Conservation (phyloP, 2,329 filamentous ascomycete species). For the Aspergillus eucalypticola region DNA sequence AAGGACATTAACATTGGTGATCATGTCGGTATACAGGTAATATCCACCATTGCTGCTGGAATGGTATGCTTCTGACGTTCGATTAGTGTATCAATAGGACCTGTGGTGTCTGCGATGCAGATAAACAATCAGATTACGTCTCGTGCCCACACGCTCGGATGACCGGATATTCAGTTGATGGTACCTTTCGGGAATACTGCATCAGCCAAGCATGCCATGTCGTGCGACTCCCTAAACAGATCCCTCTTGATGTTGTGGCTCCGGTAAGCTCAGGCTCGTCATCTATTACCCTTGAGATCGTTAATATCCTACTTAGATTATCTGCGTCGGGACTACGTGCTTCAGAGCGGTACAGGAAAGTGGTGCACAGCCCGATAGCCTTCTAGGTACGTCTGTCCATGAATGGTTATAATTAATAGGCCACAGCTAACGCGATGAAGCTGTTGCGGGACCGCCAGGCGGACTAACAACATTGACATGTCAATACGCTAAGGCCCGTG, state of each 20-base stretch:
- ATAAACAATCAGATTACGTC: neutral
- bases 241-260: constrained; percentile 3
- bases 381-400: neutral
- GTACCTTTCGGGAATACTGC: neutral
- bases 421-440: neutral
- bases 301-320: neutral
- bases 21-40: constrained; percentile 9
- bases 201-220: constrained; percentile 1
- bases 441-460: neutral
- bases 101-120: constrained; percentile 4
- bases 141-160: neutral
- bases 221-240: constrained; percentile 1
- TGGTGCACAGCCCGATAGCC: neutral
- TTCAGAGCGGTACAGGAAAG: constrained; percentile 8
- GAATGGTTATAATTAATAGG: accelerated
- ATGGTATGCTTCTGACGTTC: accelerated
- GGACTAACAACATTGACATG: constrained; percentile 4
- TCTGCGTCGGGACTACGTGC: constrained; percentile 2
- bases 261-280: neutral
- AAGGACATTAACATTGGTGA: neutral
- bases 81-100: constrained; percentile 3
- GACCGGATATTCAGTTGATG: constrained; percentile 3
- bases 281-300: neutral
- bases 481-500: constrained; percentile 8
- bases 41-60: neutral